phyloP scores from a whole-genome alignment of 192 early-diverging fungal species.

The Coemansia sp. region DNA sequence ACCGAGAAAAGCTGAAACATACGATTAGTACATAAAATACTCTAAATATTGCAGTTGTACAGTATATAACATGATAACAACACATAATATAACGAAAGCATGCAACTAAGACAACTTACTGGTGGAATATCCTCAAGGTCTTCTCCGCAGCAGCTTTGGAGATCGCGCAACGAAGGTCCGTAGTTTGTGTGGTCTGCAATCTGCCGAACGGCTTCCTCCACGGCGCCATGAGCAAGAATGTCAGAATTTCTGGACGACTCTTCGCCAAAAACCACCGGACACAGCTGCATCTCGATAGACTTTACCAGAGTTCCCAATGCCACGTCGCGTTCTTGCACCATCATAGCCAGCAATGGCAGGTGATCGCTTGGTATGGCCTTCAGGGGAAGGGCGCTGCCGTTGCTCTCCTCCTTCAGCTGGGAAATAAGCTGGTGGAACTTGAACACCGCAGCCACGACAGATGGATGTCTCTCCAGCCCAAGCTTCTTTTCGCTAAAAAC shows the following conservation, averaged over 20 bases:
- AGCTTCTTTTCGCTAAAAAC: slow-evolving; percentile 42
- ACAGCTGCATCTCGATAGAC: slow-evolving; percentile 42
- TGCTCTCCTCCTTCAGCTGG: slow-evolving; percentile 18
- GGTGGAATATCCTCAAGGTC: slow-evolving; percentile 31
- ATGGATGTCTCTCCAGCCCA: slow-evolving; percentile 42
- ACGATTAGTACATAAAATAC: neutral
- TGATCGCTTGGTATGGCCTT: slow-evolving; percentile 27
- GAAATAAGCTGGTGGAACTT: slow-evolving; percentile 47
- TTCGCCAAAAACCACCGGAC: slow-evolving; percentile 45
- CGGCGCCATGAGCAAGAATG: slow-evolving; percentile 29
- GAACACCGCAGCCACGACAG: slow-evolving; percentile 41
- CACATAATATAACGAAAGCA: too few species aligned
- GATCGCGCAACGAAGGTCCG: slow-evolving; percentile 28
- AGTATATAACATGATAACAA: neutral
- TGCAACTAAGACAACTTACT: slow-evolving; percentile 5
- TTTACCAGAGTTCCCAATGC: slow-evolving; percentile 26
- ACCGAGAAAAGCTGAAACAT: neutral
- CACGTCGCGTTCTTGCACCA: slow-evolving; percentile 46
- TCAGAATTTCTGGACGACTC: slow-evolving; percentile 22
- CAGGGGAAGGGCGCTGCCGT: slow-evolving; percentile 21
- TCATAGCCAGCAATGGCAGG: slow-evolving; percentile 39
- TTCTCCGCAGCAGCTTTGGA: slow-evolving; percentile 10
- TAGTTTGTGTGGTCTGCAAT: slow-evolving; percentile 47
- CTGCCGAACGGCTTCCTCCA: slow-evolving; percentile 22
- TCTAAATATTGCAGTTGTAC: neutral